Conservation (phyloP, 148 eudicot genomes). For the Nyssa sinensis region DNA sequence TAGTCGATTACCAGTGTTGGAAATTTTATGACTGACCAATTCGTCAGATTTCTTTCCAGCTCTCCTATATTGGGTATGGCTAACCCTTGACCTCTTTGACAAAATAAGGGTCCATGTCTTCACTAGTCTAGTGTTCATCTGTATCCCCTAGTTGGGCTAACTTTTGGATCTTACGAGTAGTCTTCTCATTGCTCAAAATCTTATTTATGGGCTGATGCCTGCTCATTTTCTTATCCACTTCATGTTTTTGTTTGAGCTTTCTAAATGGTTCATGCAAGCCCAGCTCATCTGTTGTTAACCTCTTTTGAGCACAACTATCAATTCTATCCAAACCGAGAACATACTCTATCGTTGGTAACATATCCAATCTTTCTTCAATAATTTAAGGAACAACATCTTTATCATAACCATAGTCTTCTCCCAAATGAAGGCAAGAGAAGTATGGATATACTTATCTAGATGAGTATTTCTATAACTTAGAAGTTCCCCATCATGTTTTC, state of each 20-base stretch:
- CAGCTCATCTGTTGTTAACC: background rate
- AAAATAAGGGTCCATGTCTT: conserved; percentile 4
- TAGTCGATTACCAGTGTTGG: background rate
- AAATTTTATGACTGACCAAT: background rate
- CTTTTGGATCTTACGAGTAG: conserved; percentile 12
- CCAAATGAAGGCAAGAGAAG: conserved; percentile 11
- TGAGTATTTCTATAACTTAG: conserved; percentile 10
- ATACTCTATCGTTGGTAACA: conserved; percentile 13
- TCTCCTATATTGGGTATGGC: conserved; percentile 6
- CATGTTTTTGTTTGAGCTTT: conserved; percentile 15
- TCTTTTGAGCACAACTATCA: conserved; percentile 12
- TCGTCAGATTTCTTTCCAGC: background rate
- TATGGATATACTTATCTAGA: conserved; percentile 3
- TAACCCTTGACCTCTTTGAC: conserved; percentile 10
- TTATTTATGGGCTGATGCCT: conserved; percentile 5
- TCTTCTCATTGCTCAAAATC: conserved; percentile 11
- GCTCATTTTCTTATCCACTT: conserved; percentile 11
- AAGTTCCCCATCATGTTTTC: conserved; percentile 18
- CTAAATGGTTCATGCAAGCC: conserved; percentile 7
- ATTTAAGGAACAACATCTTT: conserved; percentile 13
- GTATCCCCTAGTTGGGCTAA: too few species aligned
- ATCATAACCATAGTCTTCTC: conserved; percentile 25
- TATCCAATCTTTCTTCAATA: conserved; percentile 12
- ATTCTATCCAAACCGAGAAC: conserved; percentile 8
- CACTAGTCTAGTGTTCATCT: too few species aligned